Conservation (phyloP, 257 asterid species). For the Fraxinus anomala region DNA sequence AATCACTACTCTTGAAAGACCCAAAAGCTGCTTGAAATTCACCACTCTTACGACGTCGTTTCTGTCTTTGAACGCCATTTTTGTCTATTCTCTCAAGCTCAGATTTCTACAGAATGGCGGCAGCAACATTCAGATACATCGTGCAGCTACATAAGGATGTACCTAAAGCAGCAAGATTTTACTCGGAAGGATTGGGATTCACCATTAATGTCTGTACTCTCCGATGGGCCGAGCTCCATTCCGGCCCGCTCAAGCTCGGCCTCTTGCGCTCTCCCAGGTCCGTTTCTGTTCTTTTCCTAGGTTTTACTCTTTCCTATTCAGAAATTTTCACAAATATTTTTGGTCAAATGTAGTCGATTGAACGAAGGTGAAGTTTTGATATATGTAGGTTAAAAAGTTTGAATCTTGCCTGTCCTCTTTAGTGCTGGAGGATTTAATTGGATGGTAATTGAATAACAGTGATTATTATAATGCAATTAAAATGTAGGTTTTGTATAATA, state of each 20-base stretch:
- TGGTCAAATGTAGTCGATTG: neutral
- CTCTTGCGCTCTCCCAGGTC: constrained; percentile 72
- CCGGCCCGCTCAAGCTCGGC: constrained; percentile 80
- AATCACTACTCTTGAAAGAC: too few relatives aligned
- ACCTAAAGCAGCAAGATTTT: constrained; percentile 84
- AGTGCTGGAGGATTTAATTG: neutral
- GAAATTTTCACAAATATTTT: neutral
- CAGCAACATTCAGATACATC: constrained; percentile 66
- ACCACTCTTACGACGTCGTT: neutral
- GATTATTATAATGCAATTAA: neutral
- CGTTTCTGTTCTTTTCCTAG: neutral
- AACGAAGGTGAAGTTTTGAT: neutral
- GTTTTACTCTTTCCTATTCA: neutral
- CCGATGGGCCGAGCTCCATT: constrained; percentile 93
- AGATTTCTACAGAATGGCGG: constrained; percentile 44
- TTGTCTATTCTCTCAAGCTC: too few relatives aligned
- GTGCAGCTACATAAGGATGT: constrained; percentile 88
- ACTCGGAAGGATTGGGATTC: constrained; percentile 81
- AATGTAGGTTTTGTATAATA: neutral
- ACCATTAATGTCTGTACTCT: constrained; percentile 72
- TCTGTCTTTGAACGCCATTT: neutral
- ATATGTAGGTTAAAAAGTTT: neutral
- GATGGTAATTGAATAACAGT: neutral
- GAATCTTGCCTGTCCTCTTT: neutral
- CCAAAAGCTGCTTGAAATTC: neutral